Base-by-base conservation (phyloP, 1,139 yeast species). In the Zygosaccharomyces pseudobailii region DNA sequence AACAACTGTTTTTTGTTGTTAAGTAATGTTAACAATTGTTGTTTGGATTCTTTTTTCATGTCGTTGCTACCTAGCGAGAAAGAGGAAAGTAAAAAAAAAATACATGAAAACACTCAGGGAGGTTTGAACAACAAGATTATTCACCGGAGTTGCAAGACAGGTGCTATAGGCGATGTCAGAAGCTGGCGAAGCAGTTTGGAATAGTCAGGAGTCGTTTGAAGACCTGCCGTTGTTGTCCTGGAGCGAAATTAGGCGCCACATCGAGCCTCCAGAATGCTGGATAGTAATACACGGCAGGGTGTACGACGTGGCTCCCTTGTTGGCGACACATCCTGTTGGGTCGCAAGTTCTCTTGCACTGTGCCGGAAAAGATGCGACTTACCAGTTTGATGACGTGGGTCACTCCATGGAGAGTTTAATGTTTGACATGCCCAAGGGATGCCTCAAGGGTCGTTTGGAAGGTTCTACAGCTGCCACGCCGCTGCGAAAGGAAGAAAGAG, bases 301-400 rank as follows among this genome's bases (percentile, higher is more conserved):
- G 0, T 84, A 82, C 59, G 76, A 83, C 55, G 72, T 82, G 4
- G 76, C 84, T 1, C 54, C 62, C 4, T 72, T 81, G 42, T 61
- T 78, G 3, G 68, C 65, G 3, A 66, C 67, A 1, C 90, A 84
- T 58, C 88, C 89, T 1, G 90, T 89, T 4, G 89, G 89, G 2
- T 75, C 78, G 0, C 87, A 81, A 54, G 85, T 83, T 5, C 65
- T 84, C 39, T 66, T 79, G 51, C 87, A 82, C 51, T 82, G 84
- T 62, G 87, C 81, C 6, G 90, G 90, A 0, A 76, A 75, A n/a
- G 89, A 84, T 65, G 87, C 85, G 5, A 80, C 88, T 0, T 76
- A 71, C 50, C 78, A 79, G 5, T 80, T 79, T 58, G 71, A 67
- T 37, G 72, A 68, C 19, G 69, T 68, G 17, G 72, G 71, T 0